A percentile compares a stretch with the other conserved stretches of the same genome.
These are phyloP conservation scores for Quercus phellos DNA, from an alignment of 331 rosid genomes.

Conservation along the genomic window DNA sequence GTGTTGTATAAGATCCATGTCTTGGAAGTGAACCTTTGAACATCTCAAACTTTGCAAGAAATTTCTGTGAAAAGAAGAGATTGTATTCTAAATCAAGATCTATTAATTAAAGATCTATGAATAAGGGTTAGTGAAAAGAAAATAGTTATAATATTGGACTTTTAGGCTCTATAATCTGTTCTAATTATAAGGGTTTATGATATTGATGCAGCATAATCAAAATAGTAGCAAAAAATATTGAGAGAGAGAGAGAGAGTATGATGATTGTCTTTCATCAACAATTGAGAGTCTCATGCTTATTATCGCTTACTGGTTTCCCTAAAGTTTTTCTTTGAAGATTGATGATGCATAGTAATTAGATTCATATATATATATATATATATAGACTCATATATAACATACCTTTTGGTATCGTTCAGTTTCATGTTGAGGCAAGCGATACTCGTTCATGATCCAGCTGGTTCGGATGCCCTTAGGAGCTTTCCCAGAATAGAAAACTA, in stretches of 20 bases:
- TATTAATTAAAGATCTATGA: not conserved
- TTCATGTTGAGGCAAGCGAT: conserved; percentile 92
- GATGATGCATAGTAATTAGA: no score
- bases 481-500: conserved; percentile 95
- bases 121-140: conserved; percentile 5
- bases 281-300: no score
- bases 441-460: conserved; percentile 99
- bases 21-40: not conserved
- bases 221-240: no score
- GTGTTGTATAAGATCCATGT: not conserved
- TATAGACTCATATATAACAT: not conserved
- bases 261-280: not conserved
- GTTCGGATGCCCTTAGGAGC: conserved; percentile 96
- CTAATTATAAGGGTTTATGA: no score
- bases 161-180: not conserved
- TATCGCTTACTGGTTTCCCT: no score
- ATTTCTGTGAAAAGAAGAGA: not conserved
- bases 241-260: not conserved
- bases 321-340: no score
- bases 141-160: not conserved
- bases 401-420: conserved; percentile 93
- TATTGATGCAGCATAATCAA: no score
- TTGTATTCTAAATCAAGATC: not conserved
- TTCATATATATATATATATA: no score
- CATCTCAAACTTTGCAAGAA: not conserved